Base-by-base conservation (phyloP, 805 yeast genomes). In the Yamadazyma philogaea region DNA sequence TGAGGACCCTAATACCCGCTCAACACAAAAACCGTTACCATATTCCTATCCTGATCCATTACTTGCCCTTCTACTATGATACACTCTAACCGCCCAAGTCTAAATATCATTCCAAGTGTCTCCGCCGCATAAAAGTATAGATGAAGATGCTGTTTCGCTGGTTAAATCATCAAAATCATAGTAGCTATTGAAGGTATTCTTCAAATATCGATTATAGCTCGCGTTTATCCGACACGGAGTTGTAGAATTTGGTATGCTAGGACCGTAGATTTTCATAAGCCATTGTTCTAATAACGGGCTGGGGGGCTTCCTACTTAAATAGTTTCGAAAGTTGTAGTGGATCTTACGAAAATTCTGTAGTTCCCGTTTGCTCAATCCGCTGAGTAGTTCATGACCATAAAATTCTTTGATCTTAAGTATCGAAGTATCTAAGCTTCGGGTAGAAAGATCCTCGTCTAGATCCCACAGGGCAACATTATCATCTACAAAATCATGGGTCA, bases 401-500 rank as follows among this genome's bases (percentile, higher is more conserved):
- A 63, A 63, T 28, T 47, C 48, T 20, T 42, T 44, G 8, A 40
- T 20, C 6, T 40, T 41, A 18, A 45, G 40, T 6, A 54, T 45
- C 6, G 45, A 40, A 3, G 52, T 53, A 30, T 47, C 53, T 22
- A 49, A 37, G 4, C 43, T 26, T 24, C 46, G 42, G n/a, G 26
- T 40, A 6, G 50, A 45, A 22, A 48, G 40, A 43, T 55, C 50
- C 37, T 61, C 66, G 37, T 64, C 69, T 34, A 66, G 48, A 42
- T 66, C 61, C 69, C 69, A 64, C 32, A 62, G 56, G 14, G 71
- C 71, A 5, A 59, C 53, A 47, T 66, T 64, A 41, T 64, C 71
- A 44, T 61, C 65, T 6, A 60, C 53, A 7, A 60, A 50, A 15
- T 54, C 56, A 14, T 44, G 50, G 7, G 45, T 38, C 15, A 48